Conservation (phyloP, 2,329 filamentous ascomycete genomes). For the Chaetomium olivaceum region DNA sequence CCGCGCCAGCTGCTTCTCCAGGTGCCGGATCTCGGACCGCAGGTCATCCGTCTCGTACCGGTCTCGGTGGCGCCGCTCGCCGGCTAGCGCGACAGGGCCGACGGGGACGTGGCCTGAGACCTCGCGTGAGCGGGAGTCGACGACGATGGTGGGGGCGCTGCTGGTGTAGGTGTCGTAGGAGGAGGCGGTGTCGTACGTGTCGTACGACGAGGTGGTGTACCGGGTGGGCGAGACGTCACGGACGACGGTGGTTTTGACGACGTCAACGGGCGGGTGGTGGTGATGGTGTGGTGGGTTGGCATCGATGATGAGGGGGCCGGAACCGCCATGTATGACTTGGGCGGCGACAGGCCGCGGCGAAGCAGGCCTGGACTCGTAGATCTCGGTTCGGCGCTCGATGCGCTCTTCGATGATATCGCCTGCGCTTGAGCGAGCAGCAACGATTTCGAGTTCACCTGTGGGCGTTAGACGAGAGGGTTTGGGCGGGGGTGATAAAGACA, state of each 20-base stretch:
- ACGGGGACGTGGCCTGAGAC: constrained; percentile 42
- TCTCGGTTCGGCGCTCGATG: constrained; percentile 42
- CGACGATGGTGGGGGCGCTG: constrained; percentile 40
- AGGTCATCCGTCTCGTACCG: constrained; percentile 58
- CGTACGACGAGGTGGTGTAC: constrained; percentile 36
- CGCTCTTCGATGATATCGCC: constrained; percentile 52
- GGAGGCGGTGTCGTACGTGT: constrained; percentile 33
- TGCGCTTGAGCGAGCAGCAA: constrained; percentile 48
- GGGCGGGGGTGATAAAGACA: constrained; percentile 31
- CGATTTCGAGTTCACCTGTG: constrained; percentile 48
- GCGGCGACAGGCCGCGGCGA: constrained; percentile 28
- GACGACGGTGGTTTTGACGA: constrained; percentile 49
- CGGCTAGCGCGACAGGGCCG: constrained; percentile 40
- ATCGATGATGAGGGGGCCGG: constrained; percentile 39
- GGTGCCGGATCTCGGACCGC: constrained; percentile 67
- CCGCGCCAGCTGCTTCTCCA: constrained; percentile 63
- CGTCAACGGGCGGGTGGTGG: constrained; percentile 39
- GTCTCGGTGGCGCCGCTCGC: constrained; percentile 15
- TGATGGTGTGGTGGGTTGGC: constrained; percentile 34
- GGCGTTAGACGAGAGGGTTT: constrained; percentile 13
- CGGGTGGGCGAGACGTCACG: constrained; percentile 54
- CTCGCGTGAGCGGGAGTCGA: constrained; percentile 44
- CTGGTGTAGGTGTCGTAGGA: constrained; percentile 34
- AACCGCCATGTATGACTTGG: constrained; percentile 22
- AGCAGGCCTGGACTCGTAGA: constrained; percentile 33